A percentile compares a stretch with the other conserved stretches of the same genome.
phyloP scores from a whole-genome alignment of 148 eudicot species.

The Rhododendron ferrugineum region DNA sequence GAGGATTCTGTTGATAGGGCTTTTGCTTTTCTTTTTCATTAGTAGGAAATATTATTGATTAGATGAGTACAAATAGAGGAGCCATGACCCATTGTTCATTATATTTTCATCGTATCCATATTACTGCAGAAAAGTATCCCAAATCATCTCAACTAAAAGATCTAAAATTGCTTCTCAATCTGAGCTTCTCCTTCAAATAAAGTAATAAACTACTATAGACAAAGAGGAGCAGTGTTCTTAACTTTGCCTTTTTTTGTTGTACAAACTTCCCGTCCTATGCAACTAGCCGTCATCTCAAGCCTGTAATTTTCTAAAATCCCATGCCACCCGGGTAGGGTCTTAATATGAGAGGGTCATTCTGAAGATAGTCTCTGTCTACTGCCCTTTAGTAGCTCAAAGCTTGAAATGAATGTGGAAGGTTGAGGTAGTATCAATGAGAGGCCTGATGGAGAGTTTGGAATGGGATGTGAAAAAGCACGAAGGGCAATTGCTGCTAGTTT shows the following conservation, averaged over 20 bases:
- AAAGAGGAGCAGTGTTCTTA: background rate
- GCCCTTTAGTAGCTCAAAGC: background rate
- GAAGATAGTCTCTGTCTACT: background rate
- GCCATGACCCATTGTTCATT: background rate
- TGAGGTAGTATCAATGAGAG: constrained; percentile 1
- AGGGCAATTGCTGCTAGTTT: background rate
- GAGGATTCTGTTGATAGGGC: background rate
- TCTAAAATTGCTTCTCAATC: background rate
- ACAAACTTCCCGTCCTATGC: background rate
- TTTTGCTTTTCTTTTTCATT: background rate
- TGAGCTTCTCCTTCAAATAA: background rate
- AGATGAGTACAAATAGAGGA: background rate
- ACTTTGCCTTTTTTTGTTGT: background rate
- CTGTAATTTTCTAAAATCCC: background rate
- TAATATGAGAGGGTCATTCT: background rate
- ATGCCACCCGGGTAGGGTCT: background rate
- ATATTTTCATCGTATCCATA: background rate
- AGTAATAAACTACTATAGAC: background rate
- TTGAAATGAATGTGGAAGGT: background rate
- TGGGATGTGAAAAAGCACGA: background rate
- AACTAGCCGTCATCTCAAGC: background rate
- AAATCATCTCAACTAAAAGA: background rate
- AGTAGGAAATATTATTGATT: background rate
- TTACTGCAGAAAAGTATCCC: background rate
- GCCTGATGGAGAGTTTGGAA: background rate